These are phyloP conservation scores for Ramularia endophylla DNA, from an alignment of 2,329 filamentous ascomycete species.

Conservation along the genomic window DNA sequence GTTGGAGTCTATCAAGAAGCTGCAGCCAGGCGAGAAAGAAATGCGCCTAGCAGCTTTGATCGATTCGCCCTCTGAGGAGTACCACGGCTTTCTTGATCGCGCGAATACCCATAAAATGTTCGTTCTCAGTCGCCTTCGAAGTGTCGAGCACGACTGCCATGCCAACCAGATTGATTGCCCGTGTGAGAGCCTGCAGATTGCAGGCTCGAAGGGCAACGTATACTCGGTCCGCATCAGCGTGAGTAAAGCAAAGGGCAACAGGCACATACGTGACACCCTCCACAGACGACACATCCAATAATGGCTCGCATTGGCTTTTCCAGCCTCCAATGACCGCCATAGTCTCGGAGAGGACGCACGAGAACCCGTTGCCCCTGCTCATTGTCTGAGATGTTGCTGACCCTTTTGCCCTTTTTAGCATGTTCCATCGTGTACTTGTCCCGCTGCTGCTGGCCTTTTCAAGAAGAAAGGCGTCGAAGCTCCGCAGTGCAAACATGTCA, in stretches of 20 bases:
- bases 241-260: too few relatives aligned
- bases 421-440: constrained; percentile 34
- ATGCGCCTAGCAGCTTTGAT: constrained; percentile 19
- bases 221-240: constrained; percentile 52
- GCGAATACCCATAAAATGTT: constrained; percentile 43
- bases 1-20: constrained; percentile 4
- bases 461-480: constrained; percentile 41
- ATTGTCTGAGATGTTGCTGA: too few relatives aligned
- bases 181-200: constrained; percentile 51
- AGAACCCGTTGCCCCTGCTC: too few relatives aligned
- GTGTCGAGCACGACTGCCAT: constrained; percentile 39
- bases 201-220: constrained; percentile 57
- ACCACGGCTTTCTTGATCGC: constrained; percentile 18
- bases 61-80: constrained; percentile 14
- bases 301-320: too few relatives aligned
- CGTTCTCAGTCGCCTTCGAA: constrained; percentile 47
- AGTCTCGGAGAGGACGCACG: too few relatives aligned
- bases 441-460: constrained; percentile 19
- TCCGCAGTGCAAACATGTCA: constrained; percentile 43
- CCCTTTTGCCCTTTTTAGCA: too few relatives aligned
- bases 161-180: constrained; percentile 44
- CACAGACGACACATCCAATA: too few relatives aligned
- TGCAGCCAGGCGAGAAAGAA: constrained; percentile 18
- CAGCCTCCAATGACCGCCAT: too few relatives aligned
- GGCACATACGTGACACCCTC: too few relatives aligned